Evolutionary conservation across 306 rosid species (phyloP), one percentile per base, ranked within the genome.

Genomic region (Casuarina equisetifolia): DNA sequence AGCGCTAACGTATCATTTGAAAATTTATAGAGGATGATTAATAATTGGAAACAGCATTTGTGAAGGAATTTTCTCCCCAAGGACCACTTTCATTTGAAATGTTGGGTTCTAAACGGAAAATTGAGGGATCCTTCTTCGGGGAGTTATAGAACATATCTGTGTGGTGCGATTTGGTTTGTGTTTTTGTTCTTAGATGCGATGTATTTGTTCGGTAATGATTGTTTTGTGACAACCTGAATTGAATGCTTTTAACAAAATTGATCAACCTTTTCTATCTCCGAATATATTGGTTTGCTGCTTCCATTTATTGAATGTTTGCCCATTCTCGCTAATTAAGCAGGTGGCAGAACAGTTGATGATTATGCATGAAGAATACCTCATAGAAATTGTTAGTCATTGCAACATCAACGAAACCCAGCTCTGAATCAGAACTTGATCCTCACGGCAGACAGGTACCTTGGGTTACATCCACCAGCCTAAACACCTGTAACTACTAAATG

Each of bases 291-390:
- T 61, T 11, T 61, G 10, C 42, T 61, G 68, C 68, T 61, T 61
- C 42, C 11, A 61, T n/a, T n/a, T 32, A 7, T n/a, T 9, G n/a
- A 2, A 3, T 55, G 40, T 71, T 9, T 42, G 45, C 59, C 50
- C 59, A 73, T 70, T 7, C 0, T 45, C 4, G 40, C 53, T 12
- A 43, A 79, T 64, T 69, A 76, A 82, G 51, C 85, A 92, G 97
- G 93, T 92, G 64, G 93, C 95, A 43, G 95, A 92, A 75, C 84
- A 92, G 17, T 82, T 92, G 88, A 72, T 87, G 78, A 71, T 36
- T 71, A 70, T 90, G 55, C 87, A 87, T 82, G 97, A 88, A 74
- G 92, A 90, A 25, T 79, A 81, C 32, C 68, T 78, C 79, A 74
- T 44, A 77, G 79, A 72, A 67, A 53, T 53, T 83, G 16, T 4